Evolutionary conservation across 1,284 basidiomycete species (phyloP).

Genomic region (Marasmius sp.): DNA sequence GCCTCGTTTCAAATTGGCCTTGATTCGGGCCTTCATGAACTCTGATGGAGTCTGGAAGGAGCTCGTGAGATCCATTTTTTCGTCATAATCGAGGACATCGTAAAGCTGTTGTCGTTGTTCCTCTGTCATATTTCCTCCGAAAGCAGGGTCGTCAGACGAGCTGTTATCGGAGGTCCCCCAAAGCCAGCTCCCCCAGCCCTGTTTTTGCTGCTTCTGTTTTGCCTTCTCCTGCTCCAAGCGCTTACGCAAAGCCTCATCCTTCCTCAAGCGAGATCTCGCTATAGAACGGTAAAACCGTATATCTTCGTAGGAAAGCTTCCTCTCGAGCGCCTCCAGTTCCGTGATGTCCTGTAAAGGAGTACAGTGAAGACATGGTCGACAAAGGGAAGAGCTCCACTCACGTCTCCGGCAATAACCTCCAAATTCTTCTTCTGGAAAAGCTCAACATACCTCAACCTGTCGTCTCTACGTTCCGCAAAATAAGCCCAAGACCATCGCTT

Average conservation of each 20-base stretch:
- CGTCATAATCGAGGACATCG: slow-evolving; percentile 93
- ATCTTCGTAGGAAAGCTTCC: slow-evolving; percentile 89
- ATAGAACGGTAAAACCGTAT: slow-evolving; percentile 98
- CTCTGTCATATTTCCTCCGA: slow-evolving; percentile 79
- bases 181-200: slow-evolving; percentile 83
- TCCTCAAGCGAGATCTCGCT: slow-evolving; percentile 85
- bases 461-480: slow-evolving; percentile 87
- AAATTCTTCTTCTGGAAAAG: slow-evolving; percentile 83
- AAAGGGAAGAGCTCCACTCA: slow-evolving; percentile 24
- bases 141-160: slow-evolving; percentile 48
- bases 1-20: slow-evolving; percentile 82
- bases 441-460: slow-evolving; percentile 81
- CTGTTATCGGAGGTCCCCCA: slow-evolving; percentile 64
- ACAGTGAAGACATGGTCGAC: not conserved
- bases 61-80: slow-evolving; percentile 72
- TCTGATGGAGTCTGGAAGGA: slow-evolving; percentile 77
- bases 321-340: slow-evolving; percentile 72
- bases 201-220: slow-evolving; percentile 46
- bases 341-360: slow-evolving; percentile 55
- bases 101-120: slow-evolving; percentile 94
- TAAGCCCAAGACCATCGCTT: slow-evolving; percentile 93
- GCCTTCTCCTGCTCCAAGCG: slow-evolving; percentile 70
- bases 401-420: slow-evolving; percentile 49
- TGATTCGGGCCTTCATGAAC: slow-evolving; percentile 78
- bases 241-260: slow-evolving; percentile 75